These are phyloP conservation scores for Linanthus parryae DNA, from an alignment of 148 eudicot species.

Conservation along the genomic window DNA sequence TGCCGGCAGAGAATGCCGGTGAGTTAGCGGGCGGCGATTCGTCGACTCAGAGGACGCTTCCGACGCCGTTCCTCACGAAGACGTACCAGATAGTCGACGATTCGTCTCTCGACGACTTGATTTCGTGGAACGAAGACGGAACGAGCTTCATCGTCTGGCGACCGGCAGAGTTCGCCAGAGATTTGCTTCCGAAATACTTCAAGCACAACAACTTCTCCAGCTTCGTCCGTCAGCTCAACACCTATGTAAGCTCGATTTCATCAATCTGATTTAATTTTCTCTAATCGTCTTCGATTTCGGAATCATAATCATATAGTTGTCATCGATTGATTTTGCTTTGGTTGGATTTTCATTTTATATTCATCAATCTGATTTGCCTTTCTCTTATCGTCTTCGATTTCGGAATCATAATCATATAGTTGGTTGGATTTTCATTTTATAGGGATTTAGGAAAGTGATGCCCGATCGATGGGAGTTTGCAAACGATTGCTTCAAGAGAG, in stretches of 20 bases:
- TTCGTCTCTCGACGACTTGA: conserved; percentile 48
- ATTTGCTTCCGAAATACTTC: conserved; percentile 74
- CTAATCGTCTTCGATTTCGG: no score
- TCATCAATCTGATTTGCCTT: no score
- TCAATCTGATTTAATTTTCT: no score
- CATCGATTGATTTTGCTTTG: no score
- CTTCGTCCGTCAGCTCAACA: conserved; percentile 83
- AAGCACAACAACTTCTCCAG: conserved; percentile 92
- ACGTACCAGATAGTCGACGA: conserved; percentile 79
- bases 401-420: no score
- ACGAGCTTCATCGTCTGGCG: conserved; percentile 79
- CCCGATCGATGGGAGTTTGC: conserved; percentile 89
- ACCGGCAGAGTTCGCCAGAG: conserved; percentile 80
- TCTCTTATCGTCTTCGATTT: no score
- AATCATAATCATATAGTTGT: no score
- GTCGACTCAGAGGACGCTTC: conserved; percentile 39
- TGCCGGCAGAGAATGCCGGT: conserved; percentile 45
- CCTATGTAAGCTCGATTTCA: conserved; percentile 78
- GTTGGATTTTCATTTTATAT: no score
- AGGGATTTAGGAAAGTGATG: conserved; percentile 61
- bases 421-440: no score
- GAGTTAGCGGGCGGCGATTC: conserved; percentile 20
- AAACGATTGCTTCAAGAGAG: conserved; percentile 64
- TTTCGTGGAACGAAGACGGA: conserved; percentile 84
- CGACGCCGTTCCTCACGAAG: conserved; percentile 81